Evolutionary conservation across 2,329 filamentous ascomycete species (phyloP), one percentile per base, ranked within the genome.

Genomic region (Chalaropsis thielavioides): DNA sequence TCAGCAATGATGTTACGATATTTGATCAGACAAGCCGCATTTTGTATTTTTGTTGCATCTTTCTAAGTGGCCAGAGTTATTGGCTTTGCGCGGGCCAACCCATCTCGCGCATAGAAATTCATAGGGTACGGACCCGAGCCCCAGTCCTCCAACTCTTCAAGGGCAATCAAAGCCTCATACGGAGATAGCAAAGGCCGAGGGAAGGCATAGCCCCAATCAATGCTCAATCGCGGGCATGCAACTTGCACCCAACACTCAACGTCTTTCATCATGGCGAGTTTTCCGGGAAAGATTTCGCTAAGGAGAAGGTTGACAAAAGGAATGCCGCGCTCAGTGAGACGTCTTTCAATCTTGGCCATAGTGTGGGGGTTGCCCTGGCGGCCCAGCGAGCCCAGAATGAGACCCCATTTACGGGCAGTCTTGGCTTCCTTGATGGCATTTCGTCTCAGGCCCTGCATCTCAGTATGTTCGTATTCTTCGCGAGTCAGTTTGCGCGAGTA

Each of bases 241-340:
- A 99, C 91, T 76, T 99, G 94, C 46, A 99, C 92, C 94, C 94
- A 99, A 71, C 91, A 95, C 72, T 96, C 92, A 1, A 99, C 89
- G 71, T 97, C 92, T 38, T 78, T 76, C 90, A 99, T 96, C 79
- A 94, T 85, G 0, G 90, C 91, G 69, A 99, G 76, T 77, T 97
- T 99, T 0, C 90, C 92, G 0, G 95, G 94, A 73, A 97, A 96
- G 64, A 99, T 97, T 78, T 99, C 94, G 68, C 88, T 94, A 3
- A 99, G 81, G 10, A 97, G 78, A 1, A 99, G 74, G 69, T 95
- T 92, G 49, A 99, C 83, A 71, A 86, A 92, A 0, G 90, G 88
- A 11, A 95, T 88, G 0, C 87, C 88, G 67, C 83, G 80, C 54
- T 84, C 81, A 24, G 80, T 80, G 2, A 99, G 80, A 67, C 87